Percentiles rank a stretch among this genome's conserved stretches.
Evolutionary conservation across 2,329 filamentous ascomycete genomes (phyloP).

Genomic region (Sclerotinia spermophila): DNA sequence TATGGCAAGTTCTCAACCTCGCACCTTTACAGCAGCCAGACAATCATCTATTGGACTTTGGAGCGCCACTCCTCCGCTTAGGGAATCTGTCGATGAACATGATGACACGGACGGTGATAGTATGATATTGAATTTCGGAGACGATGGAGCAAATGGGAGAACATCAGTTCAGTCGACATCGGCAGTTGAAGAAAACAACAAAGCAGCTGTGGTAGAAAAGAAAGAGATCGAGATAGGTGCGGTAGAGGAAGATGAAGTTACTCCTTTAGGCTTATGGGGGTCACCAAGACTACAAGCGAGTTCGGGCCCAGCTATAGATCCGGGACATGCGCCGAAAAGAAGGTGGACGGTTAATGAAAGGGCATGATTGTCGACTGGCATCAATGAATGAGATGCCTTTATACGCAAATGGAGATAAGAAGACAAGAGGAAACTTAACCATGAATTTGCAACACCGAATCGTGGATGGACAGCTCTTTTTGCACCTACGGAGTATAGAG

Average conservation of each 20-base stretch:
- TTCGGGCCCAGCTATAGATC: conserved; percentile 40
- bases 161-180: not conserved
- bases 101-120: conserved; percentile 33
- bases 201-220: not conserved
- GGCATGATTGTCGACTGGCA: not conserved
- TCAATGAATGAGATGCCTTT: not conserved
- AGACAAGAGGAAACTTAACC: not conserved
- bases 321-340: conserved; percentile 47
- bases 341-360: conserved; percentile 52
- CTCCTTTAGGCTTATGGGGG: conserved; percentile 43
- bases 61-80: conserved; percentile 43
- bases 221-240: not conserved
- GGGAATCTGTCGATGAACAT: conserved; percentile 48
- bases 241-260: conserved; percentile 33
- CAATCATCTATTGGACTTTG: conserved; percentile 46
- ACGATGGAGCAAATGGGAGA: conserved; percentile 6
- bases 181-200: conserved; percentile 2
- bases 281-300: conserved; percentile 38
- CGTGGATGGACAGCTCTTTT: not conserved
- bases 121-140: conserved; percentile 51
- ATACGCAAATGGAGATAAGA: not conserved
- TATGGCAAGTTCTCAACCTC: conserved; percentile 26
- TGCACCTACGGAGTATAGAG: too few relatives aligned
- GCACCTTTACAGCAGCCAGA: conserved; percentile 29
- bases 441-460: too few relatives aligned